Evolutionary conservation across 2,329 filamentous ascomycete genomes (phyloP).

Genomic region (Cladorrhinum sp.): DNA sequence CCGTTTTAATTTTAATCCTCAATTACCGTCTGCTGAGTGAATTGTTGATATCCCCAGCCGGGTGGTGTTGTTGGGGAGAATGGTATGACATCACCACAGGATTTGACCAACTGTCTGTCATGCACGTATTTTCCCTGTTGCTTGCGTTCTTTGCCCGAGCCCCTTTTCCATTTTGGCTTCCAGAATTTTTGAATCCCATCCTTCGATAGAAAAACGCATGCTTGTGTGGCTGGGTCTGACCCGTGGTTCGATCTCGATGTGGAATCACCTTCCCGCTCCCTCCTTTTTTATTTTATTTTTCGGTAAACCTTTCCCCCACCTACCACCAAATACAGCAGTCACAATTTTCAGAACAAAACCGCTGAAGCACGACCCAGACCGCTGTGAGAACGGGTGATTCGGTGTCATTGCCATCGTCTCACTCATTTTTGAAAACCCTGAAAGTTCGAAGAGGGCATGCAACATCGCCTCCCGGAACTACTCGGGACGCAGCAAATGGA

Average conservation of each 20-base stretch:
- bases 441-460: not conserved
- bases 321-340: not conserved
- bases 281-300: not conserved
- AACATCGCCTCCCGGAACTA: not conserved
- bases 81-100: not conserved
- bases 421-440: not conserved
- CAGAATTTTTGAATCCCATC: not conserved
- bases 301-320: not conserved
- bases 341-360: no score
- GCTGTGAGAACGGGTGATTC: no score
- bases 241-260: not conserved
- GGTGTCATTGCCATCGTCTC: no score
- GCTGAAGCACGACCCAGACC: no score
- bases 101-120: not conserved
- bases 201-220: not conserved
- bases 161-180: not conserved
- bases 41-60: not conserved
- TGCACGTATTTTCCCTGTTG: not conserved
- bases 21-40: not conserved
- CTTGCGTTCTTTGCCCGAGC: not conserved
- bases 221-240: not conserved
- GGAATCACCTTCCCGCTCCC: not conserved
- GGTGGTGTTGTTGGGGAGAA: not conserved
- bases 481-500: not conserved
- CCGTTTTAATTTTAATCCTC: not conserved